Percentiles rank a stretch among this genome's conserved stretches.
These are phyloP conservation scores for Abrus precatorius DNA, from an alignment of 306 rosid species.

Conservation along the genomic window DNA sequence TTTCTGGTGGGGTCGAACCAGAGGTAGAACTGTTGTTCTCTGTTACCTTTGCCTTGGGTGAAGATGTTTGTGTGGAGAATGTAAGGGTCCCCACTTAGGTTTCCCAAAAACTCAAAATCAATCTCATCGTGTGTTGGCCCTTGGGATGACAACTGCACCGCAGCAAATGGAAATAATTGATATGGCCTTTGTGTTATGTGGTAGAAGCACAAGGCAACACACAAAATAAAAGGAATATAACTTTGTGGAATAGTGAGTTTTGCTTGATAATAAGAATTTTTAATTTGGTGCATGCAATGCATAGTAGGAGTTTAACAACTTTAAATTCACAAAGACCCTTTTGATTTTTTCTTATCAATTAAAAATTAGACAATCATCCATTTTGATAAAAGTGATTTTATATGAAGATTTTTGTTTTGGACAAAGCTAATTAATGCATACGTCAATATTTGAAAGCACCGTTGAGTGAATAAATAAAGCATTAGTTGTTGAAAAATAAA, in stretches of 20 bases:
- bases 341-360: not conserved
- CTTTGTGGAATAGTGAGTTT: conserved; percentile 5
- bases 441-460: conserved; percentile 28
- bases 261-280: not conserved
- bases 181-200: conserved; percentile 13
- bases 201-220: not conserved
- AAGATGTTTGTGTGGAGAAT: conserved; percentile 59
- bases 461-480: conserved; percentile 38
- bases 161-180: conserved; percentile 10
- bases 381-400: not conserved
- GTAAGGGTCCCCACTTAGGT: conserved; percentile 61
- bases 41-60: conserved; percentile 65
- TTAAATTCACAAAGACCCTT: not conserved
- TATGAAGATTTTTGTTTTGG: conserved; percentile 36
- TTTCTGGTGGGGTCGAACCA: conserved; percentile 68
- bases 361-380: not conserved
- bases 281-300: conserved; percentile 12
- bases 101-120: conserved; percentile 66
- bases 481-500: conserved; percentile 38
- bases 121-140: conserved; percentile 64
- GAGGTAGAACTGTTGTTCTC: conserved; percentile 63
- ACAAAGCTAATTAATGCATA: conserved; percentile 37
- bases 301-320: not conserved
- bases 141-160: conserved; percentile 75
- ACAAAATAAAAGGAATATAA: not conserved